phyloP scores from a whole-genome alignment of 306 rosid genomes.

The Dryas drummondii region DNA sequence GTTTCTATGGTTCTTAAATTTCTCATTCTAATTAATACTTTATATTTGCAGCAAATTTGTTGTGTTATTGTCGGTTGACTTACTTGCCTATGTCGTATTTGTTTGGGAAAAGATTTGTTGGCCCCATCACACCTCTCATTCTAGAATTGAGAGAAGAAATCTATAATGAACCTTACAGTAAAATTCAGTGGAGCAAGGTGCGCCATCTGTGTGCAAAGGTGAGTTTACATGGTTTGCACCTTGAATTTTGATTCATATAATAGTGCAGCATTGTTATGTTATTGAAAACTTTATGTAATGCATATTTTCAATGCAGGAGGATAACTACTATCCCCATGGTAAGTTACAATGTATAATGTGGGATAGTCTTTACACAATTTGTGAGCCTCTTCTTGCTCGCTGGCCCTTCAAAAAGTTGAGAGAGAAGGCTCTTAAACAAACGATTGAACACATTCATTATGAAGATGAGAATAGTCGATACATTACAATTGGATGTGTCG shows the following conservation, averaged over 20 bases:
- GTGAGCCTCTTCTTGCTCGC: conserved; percentile 27
- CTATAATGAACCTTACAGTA: conserved; percentile 38
- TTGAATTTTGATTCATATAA: not conserved
- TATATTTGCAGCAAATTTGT: conserved; percentile 58
- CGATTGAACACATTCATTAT: conserved; percentile 27
- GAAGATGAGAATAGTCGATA: conserved; percentile 31
- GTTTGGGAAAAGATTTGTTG: conserved; percentile 63
- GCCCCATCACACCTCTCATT: conserved; percentile 68
- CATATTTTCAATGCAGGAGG: conserved; percentile 13
- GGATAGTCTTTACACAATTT: conserved; percentile 26
- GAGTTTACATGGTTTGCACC: not conserved
- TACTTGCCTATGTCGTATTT: conserved; percentile 76
- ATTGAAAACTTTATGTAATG: not conserved
- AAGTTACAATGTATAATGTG: conserved; percentile 22
- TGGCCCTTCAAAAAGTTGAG: conserved; percentile 33
- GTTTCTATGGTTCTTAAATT: not conserved
- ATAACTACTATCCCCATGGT: conserved; percentile 24
- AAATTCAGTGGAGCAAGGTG: conserved; percentile 51
- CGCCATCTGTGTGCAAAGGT: conserved; percentile 66
- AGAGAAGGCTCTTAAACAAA: conserved; percentile 20
- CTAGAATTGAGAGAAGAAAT: conserved; percentile 54
- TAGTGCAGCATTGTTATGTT: not conserved
- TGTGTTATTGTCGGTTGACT: conserved; percentile 62
- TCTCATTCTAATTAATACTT: not conserved
- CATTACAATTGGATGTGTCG: conserved; percentile 32